phyloP scores from a whole-genome alignment of 164 flowering plant species.

The Sextonia rubra region DNA sequence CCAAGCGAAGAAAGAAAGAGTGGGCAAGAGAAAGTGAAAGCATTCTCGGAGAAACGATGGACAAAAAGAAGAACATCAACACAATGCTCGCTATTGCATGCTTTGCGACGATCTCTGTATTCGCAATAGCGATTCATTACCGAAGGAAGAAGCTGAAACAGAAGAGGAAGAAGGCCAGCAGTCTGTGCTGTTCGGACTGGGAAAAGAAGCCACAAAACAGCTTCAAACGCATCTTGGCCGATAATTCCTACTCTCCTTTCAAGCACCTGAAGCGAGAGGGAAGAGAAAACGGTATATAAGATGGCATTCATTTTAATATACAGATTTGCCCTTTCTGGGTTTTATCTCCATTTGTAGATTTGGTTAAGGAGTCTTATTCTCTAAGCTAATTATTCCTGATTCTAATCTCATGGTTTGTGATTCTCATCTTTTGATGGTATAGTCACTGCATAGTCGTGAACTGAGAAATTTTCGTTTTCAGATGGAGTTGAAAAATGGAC shows the following conservation, averaged over 20 bases:
- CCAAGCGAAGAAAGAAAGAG: neutral
- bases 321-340: neutral
- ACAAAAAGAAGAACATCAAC: neutral
- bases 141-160: slow-evolving; percentile 1
- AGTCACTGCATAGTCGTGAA: too few species aligned
- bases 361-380: too few species aligned
- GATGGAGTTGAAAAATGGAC: too few species aligned
- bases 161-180: neutral
- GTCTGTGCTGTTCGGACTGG: neutral
- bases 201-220: slow-evolving; percentile 16
- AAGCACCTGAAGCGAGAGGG: slow-evolving; percentile 11
- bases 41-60: neutral
- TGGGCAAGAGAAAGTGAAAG: neutral
- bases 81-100: slow-evolving; percentile 5
- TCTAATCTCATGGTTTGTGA: too few species aligned
- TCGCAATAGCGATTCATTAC: neutral
- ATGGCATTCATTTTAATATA: too few species aligned
- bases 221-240: slow-evolving; percentile 16
- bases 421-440: too few species aligned
- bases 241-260: slow-evolving; percentile 15
- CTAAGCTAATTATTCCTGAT: too few species aligned
- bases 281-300: neutral
- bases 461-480: too few species aligned
- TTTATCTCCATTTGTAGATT: neutral
- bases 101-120: slow-evolving; percentile 4